These are phyloP conservation scores for Aspergillus costaricaensis DNA, from an alignment of 2,329 filamentous ascomycete species.

Conservation along the genomic window DNA sequence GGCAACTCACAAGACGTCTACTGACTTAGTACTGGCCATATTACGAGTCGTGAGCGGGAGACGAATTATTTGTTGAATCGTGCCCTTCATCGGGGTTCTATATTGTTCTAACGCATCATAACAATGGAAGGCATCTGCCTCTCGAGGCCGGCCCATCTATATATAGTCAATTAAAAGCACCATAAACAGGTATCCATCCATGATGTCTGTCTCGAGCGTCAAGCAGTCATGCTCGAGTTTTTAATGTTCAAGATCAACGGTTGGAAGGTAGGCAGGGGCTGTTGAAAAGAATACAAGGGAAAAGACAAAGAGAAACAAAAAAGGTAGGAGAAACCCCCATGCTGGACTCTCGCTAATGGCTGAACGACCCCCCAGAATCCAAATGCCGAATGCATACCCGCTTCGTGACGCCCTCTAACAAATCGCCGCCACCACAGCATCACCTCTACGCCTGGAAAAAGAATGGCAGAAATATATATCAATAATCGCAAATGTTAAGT, in stretches of 20 bases:
- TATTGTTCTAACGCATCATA: neutral
- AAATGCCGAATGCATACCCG: neutral
- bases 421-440: neutral
- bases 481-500: neutral
- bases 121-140: neutral
- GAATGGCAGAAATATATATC: conserved; percentile 2
- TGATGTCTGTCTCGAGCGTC: neutral
- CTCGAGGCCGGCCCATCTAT: conserved; percentile 5
- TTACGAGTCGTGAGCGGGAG: too few species aligned
- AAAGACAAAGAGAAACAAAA: neutral
- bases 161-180: conserved; percentile 1
- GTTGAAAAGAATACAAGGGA: too few species aligned
- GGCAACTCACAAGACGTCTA: too few species aligned
- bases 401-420: conserved; percentile 1
- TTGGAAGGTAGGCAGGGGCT: neutral
- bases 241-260: neutral
- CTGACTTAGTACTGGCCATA: too few species aligned
- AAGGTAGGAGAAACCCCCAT: neutral
- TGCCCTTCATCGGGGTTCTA: neutral
- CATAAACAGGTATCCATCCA: neutral
- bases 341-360: neutral
- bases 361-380: neutral
- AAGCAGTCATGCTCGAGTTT: neutral
- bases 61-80: too few species aligned
- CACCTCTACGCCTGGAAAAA: conserved; percentile 1